Percentiles rank a stretch among this genome's conserved stretches.
Conservation (phyloP, 768 basidiomycete genomes). For the Xerocomus spinulosus region DNA sequence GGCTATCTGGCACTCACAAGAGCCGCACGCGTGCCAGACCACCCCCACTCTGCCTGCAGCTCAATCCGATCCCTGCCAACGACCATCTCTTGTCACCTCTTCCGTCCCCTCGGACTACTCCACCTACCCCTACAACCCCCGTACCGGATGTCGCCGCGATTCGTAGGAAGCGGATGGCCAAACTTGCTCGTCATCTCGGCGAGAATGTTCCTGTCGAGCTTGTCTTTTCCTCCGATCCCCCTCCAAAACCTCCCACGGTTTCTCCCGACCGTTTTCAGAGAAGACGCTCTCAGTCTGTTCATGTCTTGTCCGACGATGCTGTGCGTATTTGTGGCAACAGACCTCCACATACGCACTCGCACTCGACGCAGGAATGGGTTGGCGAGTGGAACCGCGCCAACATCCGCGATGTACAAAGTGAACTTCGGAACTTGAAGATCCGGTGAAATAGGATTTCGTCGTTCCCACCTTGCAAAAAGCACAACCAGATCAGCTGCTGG, state of each 20-base stretch:
- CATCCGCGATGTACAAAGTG: conserved; percentile 37
- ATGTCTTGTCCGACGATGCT: neutral
- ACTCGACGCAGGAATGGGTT: conserved; percentile 25
- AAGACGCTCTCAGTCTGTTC: conserved; percentile 17
- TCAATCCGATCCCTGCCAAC: conserved; percentile 18
- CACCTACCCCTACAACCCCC: conserved; percentile 20
- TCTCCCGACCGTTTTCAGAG: neutral
- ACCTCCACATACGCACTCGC: neutral
- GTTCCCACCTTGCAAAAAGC: too few relatives aligned
- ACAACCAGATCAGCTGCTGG: conserved; percentile 15
- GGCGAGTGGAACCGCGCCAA: conserved; percentile 40
- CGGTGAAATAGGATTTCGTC: conserved; percentile 6
- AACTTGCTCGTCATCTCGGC: conserved; percentile 53
- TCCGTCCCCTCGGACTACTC: conserved; percentile 12
- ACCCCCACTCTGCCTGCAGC: conserved; percentile 21
- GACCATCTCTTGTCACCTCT: conserved; percentile 2
- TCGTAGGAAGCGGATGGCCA: conserved; percentile 50
- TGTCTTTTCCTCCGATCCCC: conserved; percentile 31
- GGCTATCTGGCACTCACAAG: conserved; percentile 14
- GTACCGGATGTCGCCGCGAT: conserved; percentile 30
- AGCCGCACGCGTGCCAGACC: conserved; percentile 11
- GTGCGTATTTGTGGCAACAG: neutral
- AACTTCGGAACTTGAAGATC: conserved; percentile 29
- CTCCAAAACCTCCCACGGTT: neutral
- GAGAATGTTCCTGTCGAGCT: conserved; percentile 57